These are phyloP conservation scores for Funneliformis geosporum DNA, from an alignment of 192 early-diverging fungal genomes.

Conservation along the genomic window DNA sequence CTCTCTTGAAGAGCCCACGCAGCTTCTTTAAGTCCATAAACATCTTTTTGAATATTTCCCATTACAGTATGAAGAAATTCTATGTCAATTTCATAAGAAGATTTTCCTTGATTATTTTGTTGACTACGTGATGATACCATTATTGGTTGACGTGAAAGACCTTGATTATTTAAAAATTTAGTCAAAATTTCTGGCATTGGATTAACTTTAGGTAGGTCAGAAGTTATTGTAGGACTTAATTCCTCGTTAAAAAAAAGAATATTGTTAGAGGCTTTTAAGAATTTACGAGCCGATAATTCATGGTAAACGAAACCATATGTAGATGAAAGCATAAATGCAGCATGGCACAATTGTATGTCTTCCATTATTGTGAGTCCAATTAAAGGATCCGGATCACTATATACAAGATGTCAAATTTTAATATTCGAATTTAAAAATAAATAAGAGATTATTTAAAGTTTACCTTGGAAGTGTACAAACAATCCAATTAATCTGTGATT, in stretches of 20 bases:
- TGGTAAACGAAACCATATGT: background rate
- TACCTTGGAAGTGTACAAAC: constrained; percentile 10
- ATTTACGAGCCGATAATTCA: background rate
- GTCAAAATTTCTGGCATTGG: background rate
- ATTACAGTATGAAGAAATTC: constrained; percentile 3
- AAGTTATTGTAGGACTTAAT: background rate
- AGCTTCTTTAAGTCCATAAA: constrained; percentile 5
- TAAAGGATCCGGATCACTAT: constrained; percentile 26
- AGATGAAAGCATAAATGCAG: background rate
- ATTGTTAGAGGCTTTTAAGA: background rate
- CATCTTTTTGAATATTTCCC: constrained; percentile 1
- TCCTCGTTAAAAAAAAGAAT: background rate
- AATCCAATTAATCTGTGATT: constrained; percentile 28
- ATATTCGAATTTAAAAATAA: background rate
- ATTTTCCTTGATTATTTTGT: background rate
- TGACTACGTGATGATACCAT: background rate
- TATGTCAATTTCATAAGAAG: background rate
- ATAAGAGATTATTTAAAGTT: background rate
- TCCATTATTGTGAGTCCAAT: constrained; percentile 9
- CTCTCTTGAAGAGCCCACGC: background rate
- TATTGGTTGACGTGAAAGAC: constrained; percentile 3
- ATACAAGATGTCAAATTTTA: no score
- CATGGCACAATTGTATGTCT: background rate
- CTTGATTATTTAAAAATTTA: background rate
- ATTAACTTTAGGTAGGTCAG: background rate